Evolutionary conservation across 805 yeast genomes (phyloP), one percentile per base, ranked within the genome.

Genomic region (Saccharomyces cerevisiae): DNA sequence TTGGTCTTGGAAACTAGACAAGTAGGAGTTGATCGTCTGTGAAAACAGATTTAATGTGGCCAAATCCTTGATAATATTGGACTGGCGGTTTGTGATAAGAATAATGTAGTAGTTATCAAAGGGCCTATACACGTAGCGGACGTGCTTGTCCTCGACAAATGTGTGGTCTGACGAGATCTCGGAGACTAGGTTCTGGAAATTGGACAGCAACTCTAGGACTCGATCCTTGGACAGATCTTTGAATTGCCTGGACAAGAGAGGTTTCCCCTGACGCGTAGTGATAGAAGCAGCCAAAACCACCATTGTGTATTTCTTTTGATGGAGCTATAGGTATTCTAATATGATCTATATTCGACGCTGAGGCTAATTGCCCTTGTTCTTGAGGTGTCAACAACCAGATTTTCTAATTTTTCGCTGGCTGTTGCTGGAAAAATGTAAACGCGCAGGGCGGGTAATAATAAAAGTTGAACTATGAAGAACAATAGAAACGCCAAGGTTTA

Each of bases 101-200:
- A 95, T 91, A 65, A 94, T 85, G 71, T 89, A 92, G 55, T 89
- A 83, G 61, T 90, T 97, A 69, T 94, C 99, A 68, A 94, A 79
- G 49, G 99, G 97, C 72, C 90, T 97, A 72, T 89, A 94, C 51
- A 94, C 94, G 68, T 89, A 94, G 70, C 99, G 83, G 43, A 89
- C 94, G 61, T 83, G 82, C 51, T 87, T 96, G 67, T 88, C 96
- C 71, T 94, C 99, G 31, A 89, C 94, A 10, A 95, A 87, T 50
- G 98, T 92, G 70, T 91, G 96, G 73, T 90, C 96, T 47, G 85
- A 79, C 50, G 80, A 77, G 50, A 79, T 79, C 53, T 83, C 82
- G 48, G 87, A 77, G 52, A 91, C 80, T 60, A 94, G 77, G 55
- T 85, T 75, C 54, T 97, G 96, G 72, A 92, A 90, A 61, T 84